Evolutionary conservation across 202 grass and related monocot genomes (phyloP).

Genomic region (Musa balbisiana): DNA sequence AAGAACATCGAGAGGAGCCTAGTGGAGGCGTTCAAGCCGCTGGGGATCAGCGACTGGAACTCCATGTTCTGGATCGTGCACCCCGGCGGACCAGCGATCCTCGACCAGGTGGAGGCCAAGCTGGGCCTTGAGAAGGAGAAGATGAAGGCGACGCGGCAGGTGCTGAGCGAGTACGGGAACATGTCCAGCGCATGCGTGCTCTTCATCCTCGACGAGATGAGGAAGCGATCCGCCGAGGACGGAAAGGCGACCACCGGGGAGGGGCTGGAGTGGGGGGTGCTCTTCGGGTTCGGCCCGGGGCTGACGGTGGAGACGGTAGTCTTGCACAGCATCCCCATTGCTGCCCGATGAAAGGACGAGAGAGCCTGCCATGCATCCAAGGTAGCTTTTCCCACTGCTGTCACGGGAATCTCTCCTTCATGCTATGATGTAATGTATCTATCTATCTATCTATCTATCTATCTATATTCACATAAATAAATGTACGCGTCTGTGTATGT

Average conservation of each 20-base stretch:
- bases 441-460: too few relatives aligned
- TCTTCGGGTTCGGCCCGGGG: constrained; percentile 47
- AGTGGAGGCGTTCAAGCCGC: constrained; percentile 29
- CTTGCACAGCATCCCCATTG: constrained; percentile 48
- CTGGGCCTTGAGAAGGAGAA: constrained; percentile 36
- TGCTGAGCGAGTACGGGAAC: constrained; percentile 62
- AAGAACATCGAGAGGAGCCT: constrained; percentile 65
- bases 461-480: too few relatives aligned
- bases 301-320: constrained; percentile 84
- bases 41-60: constrained; percentile 13
- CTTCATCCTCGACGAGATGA: constrained; percentile 86
- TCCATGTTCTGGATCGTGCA: constrained; percentile 51
- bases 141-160: constrained; percentile 53
- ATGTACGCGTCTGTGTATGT: too few relatives aligned
- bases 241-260: constrained; percentile 57
- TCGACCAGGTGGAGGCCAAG: constrained; percentile 62
- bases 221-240: constrained; percentile 64
- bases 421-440: too few relatives aligned
- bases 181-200: constrained; percentile 80
- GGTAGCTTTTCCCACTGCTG: too few relatives aligned
- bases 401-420: too few relatives aligned
- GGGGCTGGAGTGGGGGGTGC: constrained; percentile 7
- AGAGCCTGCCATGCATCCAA: too few relatives aligned
- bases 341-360: not conserved
- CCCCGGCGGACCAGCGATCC: constrained; percentile 41